Base-by-base conservation (phyloP, 2,329 filamentous ascomycete species). In the Orbilia brochopaga region DNA sequence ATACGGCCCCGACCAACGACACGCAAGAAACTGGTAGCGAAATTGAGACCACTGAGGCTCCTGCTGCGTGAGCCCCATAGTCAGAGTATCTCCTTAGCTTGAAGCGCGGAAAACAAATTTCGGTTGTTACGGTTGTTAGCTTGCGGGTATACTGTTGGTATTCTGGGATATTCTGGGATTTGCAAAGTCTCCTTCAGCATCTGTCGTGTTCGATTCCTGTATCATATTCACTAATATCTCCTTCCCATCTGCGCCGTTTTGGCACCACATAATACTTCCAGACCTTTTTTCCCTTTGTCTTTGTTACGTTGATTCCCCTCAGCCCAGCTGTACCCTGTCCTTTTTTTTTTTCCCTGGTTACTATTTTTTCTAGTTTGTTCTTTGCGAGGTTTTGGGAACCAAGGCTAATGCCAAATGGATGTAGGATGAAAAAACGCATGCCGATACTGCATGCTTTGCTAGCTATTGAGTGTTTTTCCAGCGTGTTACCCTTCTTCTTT, bases 191-290 rank as follows among this genome's bases (percentile, higher is more conserved):
- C 11, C 17, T 19, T 19, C 44, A 32, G 42, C 21, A 37, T 37
- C 50, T 27, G n/a, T 27, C 51, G n/a, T 51, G 56, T 64, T 66
- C 56, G 44, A 53, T 66, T 65, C 60, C 57, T 65, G 55, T 73
- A 65, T 37, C 53, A 65, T 73, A 65, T 66, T 61, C 59, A 53
- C 23, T n/a, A 32, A 56, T 62, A 61, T 24, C 19, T 35, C 27
- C 13, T 59, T 58, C 44, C 27, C 27, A 19, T 24, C 53, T 30
- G 32, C 52, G 53, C 27, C 61, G 54, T 51, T 59, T 30, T 46
- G 40, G 17, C 23, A 17, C 42, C 19, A 48, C 44, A 10, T 73
- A 73, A 65, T 73, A 21, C 55, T 35, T 54, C 46, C 55, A 42
- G 19, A 35, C 13, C n/a, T 65, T 48, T 60, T 42, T 17, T 54